phyloP scores from a whole-genome alignment of 352 stramenopile species.

The Phytophthora macrochlamydospora region DNA sequence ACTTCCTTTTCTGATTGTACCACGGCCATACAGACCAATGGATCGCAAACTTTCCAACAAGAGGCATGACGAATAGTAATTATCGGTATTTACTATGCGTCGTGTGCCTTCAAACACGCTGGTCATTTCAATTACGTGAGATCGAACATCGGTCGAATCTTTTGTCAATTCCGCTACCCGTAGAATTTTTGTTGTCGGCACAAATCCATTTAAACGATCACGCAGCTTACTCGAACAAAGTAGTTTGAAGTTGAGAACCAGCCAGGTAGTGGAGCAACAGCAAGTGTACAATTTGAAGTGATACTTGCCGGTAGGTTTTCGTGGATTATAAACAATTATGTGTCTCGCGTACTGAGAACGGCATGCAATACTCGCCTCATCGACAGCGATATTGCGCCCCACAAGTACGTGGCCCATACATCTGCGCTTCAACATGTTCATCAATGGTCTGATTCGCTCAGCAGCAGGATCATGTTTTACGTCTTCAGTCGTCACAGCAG shows the following conservation, averaged over 20 bases:
- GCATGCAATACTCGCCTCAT: constrained; percentile 34
- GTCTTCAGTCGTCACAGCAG: neutral
- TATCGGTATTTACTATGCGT: constrained; percentile 34
- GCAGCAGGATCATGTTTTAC: constrained; percentile 7
- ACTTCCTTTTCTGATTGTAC: constrained; percentile 17
- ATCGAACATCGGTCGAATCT: constrained; percentile 14
- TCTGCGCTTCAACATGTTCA: constrained; percentile 30
- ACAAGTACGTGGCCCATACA: constrained; percentile 21
- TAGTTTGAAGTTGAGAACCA: constrained; percentile 28
- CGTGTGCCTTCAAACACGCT: constrained; percentile 13
- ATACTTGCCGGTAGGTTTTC: constrained; percentile 35
- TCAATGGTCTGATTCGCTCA: constrained; percentile 11
- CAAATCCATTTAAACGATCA: constrained; percentile 18
- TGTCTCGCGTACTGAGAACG: constrained; percentile 30
- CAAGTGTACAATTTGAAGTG: constrained; percentile 38
- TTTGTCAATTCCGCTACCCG: neutral
- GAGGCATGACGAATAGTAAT: constrained; percentile 40
- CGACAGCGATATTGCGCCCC: constrained; percentile 28
- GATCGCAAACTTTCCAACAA: constrained; percentile 26
- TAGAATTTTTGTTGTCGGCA: constrained; percentile 6
- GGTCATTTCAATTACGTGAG: constrained; percentile 31
- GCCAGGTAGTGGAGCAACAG: constrained; percentile 37
- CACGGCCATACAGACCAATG: constrained; percentile 25
- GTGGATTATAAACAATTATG: constrained; percentile 32
- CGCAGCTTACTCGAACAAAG: constrained; percentile 25